phyloP scores from a whole-genome alignment of 1,284 basidiomycete species.

The Ustilago tritici region DNA sequence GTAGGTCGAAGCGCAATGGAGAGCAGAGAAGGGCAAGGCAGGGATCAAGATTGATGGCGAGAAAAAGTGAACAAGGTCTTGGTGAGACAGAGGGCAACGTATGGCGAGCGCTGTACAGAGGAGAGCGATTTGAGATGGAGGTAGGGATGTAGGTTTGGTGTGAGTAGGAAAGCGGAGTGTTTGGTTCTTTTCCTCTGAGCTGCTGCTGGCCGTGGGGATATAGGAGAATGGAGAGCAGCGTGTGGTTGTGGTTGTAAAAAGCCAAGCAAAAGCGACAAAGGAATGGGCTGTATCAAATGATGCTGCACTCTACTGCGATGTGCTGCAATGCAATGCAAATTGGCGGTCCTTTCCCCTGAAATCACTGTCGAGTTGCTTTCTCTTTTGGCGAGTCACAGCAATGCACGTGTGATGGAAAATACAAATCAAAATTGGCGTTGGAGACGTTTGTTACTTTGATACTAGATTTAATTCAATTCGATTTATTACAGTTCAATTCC shows the following conservation, averaged over 20 bases:
- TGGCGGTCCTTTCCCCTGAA: background rate
- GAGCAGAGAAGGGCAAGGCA: background rate
- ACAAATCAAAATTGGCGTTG: too few species aligned
- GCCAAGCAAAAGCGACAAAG: background rate
- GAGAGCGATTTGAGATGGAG: slow-evolving; percentile 17
- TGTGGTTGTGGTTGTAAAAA: background rate
- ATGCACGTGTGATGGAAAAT: too few species aligned
- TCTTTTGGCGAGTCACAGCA: background rate
- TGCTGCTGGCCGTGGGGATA: background rate
- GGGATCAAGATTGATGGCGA: slow-evolving; percentile 3
- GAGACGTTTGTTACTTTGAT: too few species aligned
- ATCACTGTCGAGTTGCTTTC: background rate
- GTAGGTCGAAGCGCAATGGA: slow-evolving; percentile 7
- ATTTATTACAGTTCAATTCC: too few species aligned
- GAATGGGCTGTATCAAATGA: slow-evolving; percentile 15
- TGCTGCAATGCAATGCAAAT: slow-evolving; percentile 8
- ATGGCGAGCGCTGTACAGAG: slow-evolving; percentile 16
- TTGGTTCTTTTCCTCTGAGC: background rate
- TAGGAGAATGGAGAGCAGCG: background rate
- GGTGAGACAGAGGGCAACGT: slow-evolving; percentile 15
- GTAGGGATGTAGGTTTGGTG: background rate
- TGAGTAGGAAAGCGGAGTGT: slow-evolving; percentile 6
- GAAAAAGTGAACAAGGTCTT: slow-evolving; percentile 11
- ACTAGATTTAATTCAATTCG: too few species aligned
- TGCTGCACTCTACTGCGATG: slow-evolving; percentile 15